Evolutionary conservation across 352 stramenopile genomes (phyloP).

Genomic region (Phytophthora pseudosyringae): DNA sequence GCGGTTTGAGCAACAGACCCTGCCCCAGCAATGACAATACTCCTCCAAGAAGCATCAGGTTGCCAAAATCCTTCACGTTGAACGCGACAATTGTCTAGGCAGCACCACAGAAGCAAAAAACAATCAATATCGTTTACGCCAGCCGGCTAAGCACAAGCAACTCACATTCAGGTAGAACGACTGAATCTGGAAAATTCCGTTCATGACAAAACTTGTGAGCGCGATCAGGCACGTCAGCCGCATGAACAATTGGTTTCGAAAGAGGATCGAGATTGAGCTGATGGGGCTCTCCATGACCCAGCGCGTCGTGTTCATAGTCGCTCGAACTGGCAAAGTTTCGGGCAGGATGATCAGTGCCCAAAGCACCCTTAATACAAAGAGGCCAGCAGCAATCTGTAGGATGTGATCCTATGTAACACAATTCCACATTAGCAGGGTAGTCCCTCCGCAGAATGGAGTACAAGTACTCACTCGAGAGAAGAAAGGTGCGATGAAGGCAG

Average conservation of each 20-base stretch:
- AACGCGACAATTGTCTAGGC: conserved; percentile 72
- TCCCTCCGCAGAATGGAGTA: not conserved
- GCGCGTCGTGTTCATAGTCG: conserved; percentile 32
- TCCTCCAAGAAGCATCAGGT: conserved; percentile 66
- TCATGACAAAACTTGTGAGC: conserved; percentile 69
- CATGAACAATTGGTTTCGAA: conserved; percentile 67
- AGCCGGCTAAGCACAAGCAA: not conserved
- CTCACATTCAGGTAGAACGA: conserved; percentile 82
- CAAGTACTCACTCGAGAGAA: conserved; percentile 55
- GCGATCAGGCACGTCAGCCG: conserved; percentile 69
- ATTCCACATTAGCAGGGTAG: not conserved
- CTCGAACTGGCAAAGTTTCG: conserved; percentile 57
- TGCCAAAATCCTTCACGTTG: conserved; percentile 68
- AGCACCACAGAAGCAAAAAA: not conserved
- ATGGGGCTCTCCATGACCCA: conserved; percentile 63
- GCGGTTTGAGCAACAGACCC: conserved; percentile 58
- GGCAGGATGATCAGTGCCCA: conserved; percentile 61
- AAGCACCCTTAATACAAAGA: conserved; percentile 62
- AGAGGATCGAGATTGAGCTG: conserved; percentile 68
- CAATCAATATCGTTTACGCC: not conserved
- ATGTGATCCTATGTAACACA: conserved; percentile 44
- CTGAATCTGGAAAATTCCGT: conserved; percentile 67
- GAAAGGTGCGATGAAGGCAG: conserved; percentile 61
- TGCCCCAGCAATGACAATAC: conserved; percentile 66
- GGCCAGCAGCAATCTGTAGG: conserved; percentile 47